Evolutionary conservation across 805 yeast genomes (phyloP), one percentile per base, ranked within the genome.

Genomic region (Metschnikowia drakensbergensis): DNA sequence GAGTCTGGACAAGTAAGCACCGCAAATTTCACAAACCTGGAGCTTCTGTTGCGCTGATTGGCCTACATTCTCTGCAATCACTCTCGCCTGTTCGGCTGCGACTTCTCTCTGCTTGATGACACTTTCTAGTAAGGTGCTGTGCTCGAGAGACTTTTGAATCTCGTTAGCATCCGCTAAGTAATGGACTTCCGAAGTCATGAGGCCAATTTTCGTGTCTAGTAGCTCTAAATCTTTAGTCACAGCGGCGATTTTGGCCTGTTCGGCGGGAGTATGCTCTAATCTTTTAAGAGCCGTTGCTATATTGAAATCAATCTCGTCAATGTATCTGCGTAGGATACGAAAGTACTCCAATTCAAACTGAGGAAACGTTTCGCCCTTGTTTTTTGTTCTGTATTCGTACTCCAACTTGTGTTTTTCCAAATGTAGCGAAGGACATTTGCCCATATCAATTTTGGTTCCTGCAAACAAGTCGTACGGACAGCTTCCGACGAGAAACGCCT

Each of bases 11-110:
- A 92, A 70, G 60, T 85, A 89, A 0, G 96, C 96, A 0, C 96
- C 96, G 67, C 98, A 91, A 1, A 81, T 82, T 54, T 81, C 86
- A 66, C 98, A 91, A 0, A 88, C 96, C 64, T 90, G 97, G 40
- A 91, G 72, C 63, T 88, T 88, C 59, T 91, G 97, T 60, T 87
- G 96, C 1, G 94, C 88, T 9, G 90, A 79, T 57, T 88, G 92
- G 2, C 95, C 94, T 6, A 85, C 75, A 59, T 81, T 83, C 49
- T 88, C 96, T 10, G 83, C 77, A 5, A 86, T 66, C 26, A 71
- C 75, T 37, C 85, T 68, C 3, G 86, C 82, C 42, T 75, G 77
- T 45, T 77, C 79, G 1, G 84, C 80, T 13, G 82, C 67, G 17
- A 62, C 61, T 28, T 75, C 79, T 55, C 90, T 69, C 54, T 79